A percentile compares a stretch with the other conserved stretches of the same genome.
These are phyloP conservation scores for Pseudopyrenochaeta lycopersici DNA, from an alignment of 2,329 filamentous ascomycete genomes.

Conservation along the genomic window DNA sequence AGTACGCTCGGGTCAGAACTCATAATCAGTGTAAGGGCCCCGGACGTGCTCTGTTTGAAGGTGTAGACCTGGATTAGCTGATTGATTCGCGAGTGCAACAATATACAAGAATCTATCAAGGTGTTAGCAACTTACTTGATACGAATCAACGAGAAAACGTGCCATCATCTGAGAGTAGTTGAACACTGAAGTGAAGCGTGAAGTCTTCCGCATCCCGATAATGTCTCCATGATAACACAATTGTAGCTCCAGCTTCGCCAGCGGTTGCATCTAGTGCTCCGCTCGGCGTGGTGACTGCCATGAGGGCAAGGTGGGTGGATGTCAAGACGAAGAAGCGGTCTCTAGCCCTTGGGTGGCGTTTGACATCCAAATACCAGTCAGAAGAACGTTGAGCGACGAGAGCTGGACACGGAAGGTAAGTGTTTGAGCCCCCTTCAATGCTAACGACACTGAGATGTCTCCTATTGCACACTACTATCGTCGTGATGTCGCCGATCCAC, in stretches of 20 bases:
- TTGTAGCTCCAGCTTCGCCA: slow-evolving; percentile 40
- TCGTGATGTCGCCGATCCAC: slow-evolving; percentile 59
- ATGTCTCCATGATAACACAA: slow-evolving; percentile 62
- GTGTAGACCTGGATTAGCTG: slow-evolving; percentile 39
- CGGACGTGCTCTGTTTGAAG: slow-evolving; percentile 24
- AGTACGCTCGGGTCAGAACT: slow-evolving; percentile 39
- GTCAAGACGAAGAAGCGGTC: slow-evolving; percentile 69
- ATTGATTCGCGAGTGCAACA: slow-evolving; percentile 46
- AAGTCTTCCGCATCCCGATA: slow-evolving; percentile 63
- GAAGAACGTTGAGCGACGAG: slow-evolving; percentile 35
- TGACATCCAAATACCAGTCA: slow-evolving; percentile 67
- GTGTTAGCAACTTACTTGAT: slow-evolving; percentile 11
- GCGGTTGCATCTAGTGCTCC: slow-evolving; percentile 25
- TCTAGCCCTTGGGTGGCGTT: slow-evolving; percentile 56
- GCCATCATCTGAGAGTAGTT: slow-evolving; percentile 44
- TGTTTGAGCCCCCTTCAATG: slow-evolving; percentile 33
- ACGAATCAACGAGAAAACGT: neutral
- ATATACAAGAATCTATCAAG: slow-evolving; percentile 34
- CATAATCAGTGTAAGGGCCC: slow-evolving; percentile 15
- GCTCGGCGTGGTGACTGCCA: slow-evolving; percentile 52
- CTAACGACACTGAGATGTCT: slow-evolving; percentile 46
- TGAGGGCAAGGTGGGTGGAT: slow-evolving; percentile 59
- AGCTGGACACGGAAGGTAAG: slow-evolving; percentile 30
- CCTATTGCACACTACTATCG: slow-evolving; percentile 64
- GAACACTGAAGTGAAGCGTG: slow-evolving; percentile 53